Percentiles rank a stretch among this genome's conserved stretches.
phyloP scores from a whole-genome alignment of 768 basidiomycete species.

The Boletus reticulatus region DNA sequence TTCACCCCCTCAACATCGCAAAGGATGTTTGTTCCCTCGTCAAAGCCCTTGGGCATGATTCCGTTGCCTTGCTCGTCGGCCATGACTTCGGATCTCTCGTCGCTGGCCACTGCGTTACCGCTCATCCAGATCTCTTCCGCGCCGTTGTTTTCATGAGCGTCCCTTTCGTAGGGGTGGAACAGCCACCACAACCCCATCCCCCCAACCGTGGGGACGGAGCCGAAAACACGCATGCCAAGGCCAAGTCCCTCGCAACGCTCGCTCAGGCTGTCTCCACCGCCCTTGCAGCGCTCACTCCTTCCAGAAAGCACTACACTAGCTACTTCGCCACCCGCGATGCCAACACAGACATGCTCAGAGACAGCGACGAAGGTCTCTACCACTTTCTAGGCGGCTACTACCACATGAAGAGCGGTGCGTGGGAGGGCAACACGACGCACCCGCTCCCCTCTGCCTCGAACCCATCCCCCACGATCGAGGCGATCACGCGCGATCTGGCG shows the following conservation, averaged over 20 bases:
- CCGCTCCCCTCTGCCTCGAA: slow-evolving; percentile 34
- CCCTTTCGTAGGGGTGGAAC: slow-evolving; percentile 49
- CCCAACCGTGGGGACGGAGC: slow-evolving; percentile 1
- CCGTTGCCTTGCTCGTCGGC: slow-evolving; percentile 50
- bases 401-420: slow-evolving; percentile 59
- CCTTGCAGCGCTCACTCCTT: slow-evolving; percentile 44
- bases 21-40: slow-evolving; percentile 53
- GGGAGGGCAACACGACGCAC: slow-evolving; percentile 41
- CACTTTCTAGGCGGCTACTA: slow-evolving; percentile 26
- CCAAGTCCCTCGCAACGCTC: slow-evolving; percentile 10
- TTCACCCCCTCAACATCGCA: slow-evolving; percentile 48
- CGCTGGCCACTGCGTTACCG: slow-evolving; percentile 52
- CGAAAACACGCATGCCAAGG: not conserved
- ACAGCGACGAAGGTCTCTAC: slow-evolving; percentile 15
- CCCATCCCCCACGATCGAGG: slow-evolving; percentile 18
- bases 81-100: slow-evolving; percentile 60
- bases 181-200: slow-evolving; percentile 17
- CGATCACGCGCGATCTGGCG: slow-evolving; percentile 34
- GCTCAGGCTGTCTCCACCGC: slow-evolving; percentile 4
- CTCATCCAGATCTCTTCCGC: slow-evolving; percentile 54
- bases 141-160: slow-evolving; percentile 59
- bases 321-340: slow-evolving; percentile 50
- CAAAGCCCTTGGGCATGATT: slow-evolving; percentile 46
- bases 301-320: slow-evolving; percentile 55
- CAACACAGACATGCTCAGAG: slow-evolving; percentile 41